Evolutionary conservation across 768 basidiomycete species (phyloP).

Genomic region (Rhodotorula toruloides): DNA sequence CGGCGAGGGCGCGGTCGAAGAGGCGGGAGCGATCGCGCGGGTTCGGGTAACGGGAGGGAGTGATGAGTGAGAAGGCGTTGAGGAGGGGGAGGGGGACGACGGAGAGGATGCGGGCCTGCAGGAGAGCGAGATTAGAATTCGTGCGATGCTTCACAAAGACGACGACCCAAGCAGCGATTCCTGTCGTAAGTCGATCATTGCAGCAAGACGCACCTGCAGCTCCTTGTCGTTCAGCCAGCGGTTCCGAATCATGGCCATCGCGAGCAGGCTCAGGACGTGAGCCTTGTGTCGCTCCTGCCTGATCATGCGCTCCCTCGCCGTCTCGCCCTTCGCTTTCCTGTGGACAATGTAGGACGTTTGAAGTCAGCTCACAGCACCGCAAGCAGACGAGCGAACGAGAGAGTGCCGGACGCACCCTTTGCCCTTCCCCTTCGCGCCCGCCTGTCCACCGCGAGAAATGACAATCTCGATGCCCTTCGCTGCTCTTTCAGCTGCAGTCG

Average conservation of each 20-base stretch:
- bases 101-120: conserved; percentile 80
- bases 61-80: conserved; percentile 71
- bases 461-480: conserved; percentile 60
- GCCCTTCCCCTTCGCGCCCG: conserved; percentile 44
- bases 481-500: conserved; percentile 13
- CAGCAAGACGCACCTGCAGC: conserved; percentile 61
- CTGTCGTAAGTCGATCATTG: conserved; percentile 1
- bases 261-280: conserved; percentile 75
- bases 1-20: conserved; percentile 73
- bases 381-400: no score
- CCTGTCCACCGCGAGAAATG: conserved; percentile 48
- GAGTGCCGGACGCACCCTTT: conserved; percentile 39
- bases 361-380: background rate
- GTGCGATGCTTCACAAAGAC: background rate
- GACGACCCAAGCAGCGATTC: background rate
- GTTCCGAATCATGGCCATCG: conserved; percentile 70
- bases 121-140: background rate
- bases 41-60: conserved; percentile 75
- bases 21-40: conserved; percentile 72
- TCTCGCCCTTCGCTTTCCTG: conserved; percentile 18
- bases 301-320: conserved; percentile 57
- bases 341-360: background rate
- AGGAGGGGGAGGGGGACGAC: conserved; percentile 74
- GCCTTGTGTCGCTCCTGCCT: conserved; percentile 81
- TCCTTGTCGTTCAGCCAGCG: conserved; percentile 74